Evolutionary conservation across 2,329 filamentous ascomycete species (phyloP).

Genomic region (Aotearoamyces nothofagi): DNA sequence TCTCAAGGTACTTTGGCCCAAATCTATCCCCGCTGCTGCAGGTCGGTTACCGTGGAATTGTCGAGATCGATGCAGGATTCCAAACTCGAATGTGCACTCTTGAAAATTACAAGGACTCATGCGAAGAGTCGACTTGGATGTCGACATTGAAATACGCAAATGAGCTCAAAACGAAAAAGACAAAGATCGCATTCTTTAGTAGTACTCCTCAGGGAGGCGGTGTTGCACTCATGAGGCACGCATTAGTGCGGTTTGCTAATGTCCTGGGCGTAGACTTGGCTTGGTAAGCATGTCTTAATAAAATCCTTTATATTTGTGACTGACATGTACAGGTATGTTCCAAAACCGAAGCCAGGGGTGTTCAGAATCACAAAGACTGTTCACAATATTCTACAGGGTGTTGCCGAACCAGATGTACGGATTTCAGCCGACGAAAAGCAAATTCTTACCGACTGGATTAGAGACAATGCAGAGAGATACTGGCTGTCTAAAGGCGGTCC

Average conservation of each 20-base stretch:
- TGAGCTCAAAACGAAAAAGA: constrained; percentile 34
- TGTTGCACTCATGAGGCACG: constrained; percentile 51
- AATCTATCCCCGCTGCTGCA: constrained; percentile 53
- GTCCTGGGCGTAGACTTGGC: constrained; percentile 51
- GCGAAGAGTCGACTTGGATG: constrained; percentile 36
- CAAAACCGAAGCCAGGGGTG: constrained; percentile 63
- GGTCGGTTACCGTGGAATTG: constrained; percentile 38
- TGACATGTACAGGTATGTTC: constrained; percentile 30
- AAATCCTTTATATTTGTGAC: not conserved
- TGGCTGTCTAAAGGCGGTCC: constrained; percentile 59
- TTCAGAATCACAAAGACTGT: constrained; percentile 79
- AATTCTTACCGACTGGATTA: constrained; percentile 55
- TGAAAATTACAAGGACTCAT: constrained; percentile 35
- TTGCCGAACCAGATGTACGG: constrained; percentile 48
- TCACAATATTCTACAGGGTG: constrained; percentile 78
- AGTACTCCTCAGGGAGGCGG: constrained; percentile 50
- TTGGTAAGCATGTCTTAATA: constrained; percentile 40
- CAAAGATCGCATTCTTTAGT: constrained; percentile 49
- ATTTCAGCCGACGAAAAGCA: constrained; percentile 45
- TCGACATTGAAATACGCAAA: constrained; percentile 37
- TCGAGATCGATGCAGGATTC: constrained; percentile 40
- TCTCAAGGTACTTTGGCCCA: constrained; percentile 53
- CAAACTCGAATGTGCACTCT: constrained; percentile 31
- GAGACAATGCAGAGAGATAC: constrained; percentile 57
- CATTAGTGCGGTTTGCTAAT: constrained; percentile 54